Conservation (phyloP, 2,329 filamentous ascomycete species). For the Catunica adiposa region DNA sequence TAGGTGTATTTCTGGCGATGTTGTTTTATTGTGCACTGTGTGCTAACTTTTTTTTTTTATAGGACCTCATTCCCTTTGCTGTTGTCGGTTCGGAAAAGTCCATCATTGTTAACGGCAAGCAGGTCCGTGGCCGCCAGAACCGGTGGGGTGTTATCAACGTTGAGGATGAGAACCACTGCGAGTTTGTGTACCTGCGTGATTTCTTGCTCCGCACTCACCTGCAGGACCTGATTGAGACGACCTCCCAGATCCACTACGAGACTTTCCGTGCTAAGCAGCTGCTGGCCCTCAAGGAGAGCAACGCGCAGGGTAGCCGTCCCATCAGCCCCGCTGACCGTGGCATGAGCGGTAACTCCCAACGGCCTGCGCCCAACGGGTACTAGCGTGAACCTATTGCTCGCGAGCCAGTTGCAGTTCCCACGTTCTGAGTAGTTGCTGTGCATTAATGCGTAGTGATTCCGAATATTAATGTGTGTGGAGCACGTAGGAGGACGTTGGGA, state of each 20-base stretch:
- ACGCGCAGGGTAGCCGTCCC: constrained; percentile 69
- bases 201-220: constrained; percentile 97
- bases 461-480: too few species aligned
- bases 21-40: constrained; percentile 21
- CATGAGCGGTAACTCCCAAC: constrained; percentile 89
- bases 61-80: constrained; percentile 91
- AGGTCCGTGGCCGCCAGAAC: constrained; percentile 95
- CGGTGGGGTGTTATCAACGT: constrained; percentile 99
- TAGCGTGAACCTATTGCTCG: constrained; percentile 29
- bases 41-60: too few species aligned
- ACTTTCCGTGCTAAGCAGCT: constrained; percentile 99
- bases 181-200: constrained; percentile 96
- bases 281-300: constrained; percentile 94
- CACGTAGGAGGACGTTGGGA: too few species aligned
- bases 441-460: not conserved
- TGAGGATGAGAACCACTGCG: constrained; percentile 98
- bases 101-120: constrained; percentile 92
- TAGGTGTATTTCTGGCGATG: not conserved
- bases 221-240: constrained; percentile 97
- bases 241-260: constrained; percentile 99
- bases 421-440: constrained; percentile 4
- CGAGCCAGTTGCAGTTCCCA: constrained; percentile 6
- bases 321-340: constrained; percentile 94
- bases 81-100: constrained; percentile 97
- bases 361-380: constrained; percentile 98